A percentile compares a stretch with the other conserved stretches of the same genome.
Conservation (phyloP, 805 yeast genomes). For the Cyberlindnera japonica region DNA sequence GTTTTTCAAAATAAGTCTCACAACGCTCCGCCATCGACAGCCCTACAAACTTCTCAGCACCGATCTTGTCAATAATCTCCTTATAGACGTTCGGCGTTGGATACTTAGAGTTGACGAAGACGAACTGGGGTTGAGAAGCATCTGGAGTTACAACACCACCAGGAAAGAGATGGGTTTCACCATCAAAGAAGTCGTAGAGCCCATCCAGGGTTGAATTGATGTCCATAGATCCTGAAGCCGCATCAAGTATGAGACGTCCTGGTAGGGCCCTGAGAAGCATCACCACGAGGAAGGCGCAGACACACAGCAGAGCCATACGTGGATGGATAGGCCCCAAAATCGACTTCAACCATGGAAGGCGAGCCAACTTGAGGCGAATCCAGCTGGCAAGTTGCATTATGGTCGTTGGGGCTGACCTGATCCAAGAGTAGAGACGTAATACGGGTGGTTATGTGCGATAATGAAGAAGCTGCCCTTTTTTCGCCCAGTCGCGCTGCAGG, state of each 20-base stretch:
- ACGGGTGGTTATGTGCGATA: no score
- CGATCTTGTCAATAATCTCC: constrained; percentile 11
- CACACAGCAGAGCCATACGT: neutral
- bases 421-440: no score
- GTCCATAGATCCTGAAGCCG: neutral
- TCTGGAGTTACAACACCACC: no score
- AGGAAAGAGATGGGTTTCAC: no score
- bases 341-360: neutral
- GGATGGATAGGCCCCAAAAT: no score
- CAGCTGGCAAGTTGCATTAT: no score
- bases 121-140: no score
- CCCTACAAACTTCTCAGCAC: constrained; percentile 18
- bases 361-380: neutral
- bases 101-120: constrained; percentile 23
- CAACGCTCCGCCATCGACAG: constrained; percentile 19
- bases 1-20: constrained; percentile 17
- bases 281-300: neutral
- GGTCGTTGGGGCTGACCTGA: no score
- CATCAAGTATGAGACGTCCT: neutral
- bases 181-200: constrained; percentile 7
- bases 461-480: no score
- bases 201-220: constrained; percentile 3
- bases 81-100: constrained; percentile 22
- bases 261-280: neutral
- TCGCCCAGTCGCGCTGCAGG: no score